A percentile compares a stretch with the other conserved stretches of the same genome.
These are phyloP conservation scores for Akanthomyces lecanii DNA, from an alignment of 2,329 filamentous ascomycete genomes.

Conservation along the genomic window DNA sequence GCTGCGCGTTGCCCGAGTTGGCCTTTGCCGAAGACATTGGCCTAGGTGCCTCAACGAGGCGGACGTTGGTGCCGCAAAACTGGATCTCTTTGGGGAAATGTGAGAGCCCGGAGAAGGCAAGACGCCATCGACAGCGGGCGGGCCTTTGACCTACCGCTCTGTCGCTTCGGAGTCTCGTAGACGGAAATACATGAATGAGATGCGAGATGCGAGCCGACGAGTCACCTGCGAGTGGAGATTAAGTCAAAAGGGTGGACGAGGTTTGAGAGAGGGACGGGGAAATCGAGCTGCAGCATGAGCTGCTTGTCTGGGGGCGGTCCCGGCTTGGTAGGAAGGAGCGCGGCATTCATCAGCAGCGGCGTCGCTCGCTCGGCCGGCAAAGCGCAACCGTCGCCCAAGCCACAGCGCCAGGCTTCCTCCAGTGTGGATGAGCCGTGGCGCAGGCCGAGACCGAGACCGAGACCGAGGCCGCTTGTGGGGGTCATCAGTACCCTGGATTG, in stretches of 20 bases:
- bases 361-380: conserved; percentile 1
- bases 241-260: not conserved
- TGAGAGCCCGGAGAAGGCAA: not conserved
- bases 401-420: not conserved
- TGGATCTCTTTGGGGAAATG: not conserved
- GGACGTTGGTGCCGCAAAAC: not conserved
- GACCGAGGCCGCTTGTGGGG: not conserved
- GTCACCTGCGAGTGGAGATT: not conserved
- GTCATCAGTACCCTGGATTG: not conserved
- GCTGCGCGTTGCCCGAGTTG: not conserved
- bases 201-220: not conserved
- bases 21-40: not conserved
- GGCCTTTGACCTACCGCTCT: not conserved
- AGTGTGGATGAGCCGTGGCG: not conserved
- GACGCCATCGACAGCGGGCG: not conserved
- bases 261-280: not conserved
- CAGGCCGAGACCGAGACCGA: not conserved
- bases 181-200: conserved; percentile 3
- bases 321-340: not conserved
- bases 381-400: not conserved
- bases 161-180: not conserved
- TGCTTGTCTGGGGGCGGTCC: not conserved
- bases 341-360: not conserved
- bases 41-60: not conserved
- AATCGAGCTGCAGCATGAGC: not conserved